These are phyloP conservation scores for Tirmania nivea DNA, from an alignment of 495 filamentous ascomycete genomes.

Conservation along the genomic window DNA sequence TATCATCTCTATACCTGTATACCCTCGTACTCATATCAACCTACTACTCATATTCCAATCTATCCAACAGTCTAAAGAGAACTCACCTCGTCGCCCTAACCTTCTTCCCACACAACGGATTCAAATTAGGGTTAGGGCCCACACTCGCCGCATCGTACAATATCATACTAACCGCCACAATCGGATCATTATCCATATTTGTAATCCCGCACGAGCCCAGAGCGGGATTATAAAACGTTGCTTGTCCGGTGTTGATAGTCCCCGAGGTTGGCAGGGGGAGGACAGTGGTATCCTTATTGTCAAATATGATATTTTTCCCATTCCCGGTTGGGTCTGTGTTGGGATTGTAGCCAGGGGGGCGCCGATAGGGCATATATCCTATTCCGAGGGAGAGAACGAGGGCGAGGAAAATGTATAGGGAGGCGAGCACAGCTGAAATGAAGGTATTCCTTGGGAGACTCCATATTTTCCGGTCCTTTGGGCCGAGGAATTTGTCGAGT, in stretches of 20 bases:
- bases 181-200: slow-evolving; percentile 28
- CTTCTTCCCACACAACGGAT: slow-evolving; percentile 46
- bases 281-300: too few species aligned
- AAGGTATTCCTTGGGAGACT: neutral
- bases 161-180: slow-evolving; percentile 45
- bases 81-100: slow-evolving; percentile 30
- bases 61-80: too few species aligned
- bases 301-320: too few species aligned
- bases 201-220: slow-evolving; percentile 50
- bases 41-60: too few species aligned
- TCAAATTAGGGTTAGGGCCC: slow-evolving; percentile 39
- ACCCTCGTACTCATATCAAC: too few species aligned
- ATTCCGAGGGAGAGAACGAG: too few species aligned
- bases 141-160: slow-evolving; percentile 38
- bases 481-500: neutral
- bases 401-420: neutral
- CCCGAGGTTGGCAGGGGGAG: slow-evolving; percentile 34
- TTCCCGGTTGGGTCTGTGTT: too few species aligned
- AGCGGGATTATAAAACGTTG: slow-evolving; percentile 48
- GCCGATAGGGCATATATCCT: too few species aligned
- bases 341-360: too few species aligned
- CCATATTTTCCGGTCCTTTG: neutral
- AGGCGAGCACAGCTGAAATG: neutral
- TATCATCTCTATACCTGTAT: slow-evolving; percentile 12
- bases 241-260: slow-evolving; percentile 35